Base-by-base conservation (phyloP, 2,329 filamentous ascomycete genomes). In the Paraphoma sp. region DNA sequence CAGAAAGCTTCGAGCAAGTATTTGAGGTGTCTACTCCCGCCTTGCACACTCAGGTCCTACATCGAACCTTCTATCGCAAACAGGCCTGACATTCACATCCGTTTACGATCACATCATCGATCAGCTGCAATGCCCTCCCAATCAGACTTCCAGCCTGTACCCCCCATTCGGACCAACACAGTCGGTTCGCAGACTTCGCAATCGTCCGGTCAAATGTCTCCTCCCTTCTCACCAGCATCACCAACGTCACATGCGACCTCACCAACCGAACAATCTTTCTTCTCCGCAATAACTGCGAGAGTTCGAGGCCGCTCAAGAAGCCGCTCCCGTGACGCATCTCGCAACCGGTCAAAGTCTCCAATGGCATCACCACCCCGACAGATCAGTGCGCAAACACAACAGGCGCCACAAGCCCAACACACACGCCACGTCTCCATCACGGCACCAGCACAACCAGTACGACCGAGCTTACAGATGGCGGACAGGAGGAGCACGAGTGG, bases 241-340 rank as follows among this genome's bases (percentile, higher is more conserved):
- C 69, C 67, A 11, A 65, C 61, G n/a, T 65, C 66, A 14, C 63
- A 57, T 48, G 50, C 48, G 41, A 48, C 66, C 14, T 73, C 68
- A 8, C 69, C 71, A 9, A 64, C 67, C 30, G 70, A 76, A 46
- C 62, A 68, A 29, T 68, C 67, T 1, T 78, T 78, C 64, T 76
- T 78, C 53, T 69, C 70, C 28, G 70, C 73, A 50, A 74, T 78
- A 59, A 67, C 68, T 44, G 64, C 69, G 18, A 66, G 69, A 43
- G 67, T 78, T 28, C 64, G 68, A 28, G 71, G 71, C 16, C 70
- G 73, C 31, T 76, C 74, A 41, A 64, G 70, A 47, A 76, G 72
- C 48, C 69, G 70, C 8, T 73, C 72, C 8, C 70, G 71, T 14
- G 53, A 53, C 29, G 62, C 56, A 7, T 55, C 63, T 36, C 68